Evolutionary conservation across 2,329 filamentous ascomycete genomes (phyloP), one percentile per base, ranked within the genome.

Genomic region (Orbilia blumenaviensis): DNA sequence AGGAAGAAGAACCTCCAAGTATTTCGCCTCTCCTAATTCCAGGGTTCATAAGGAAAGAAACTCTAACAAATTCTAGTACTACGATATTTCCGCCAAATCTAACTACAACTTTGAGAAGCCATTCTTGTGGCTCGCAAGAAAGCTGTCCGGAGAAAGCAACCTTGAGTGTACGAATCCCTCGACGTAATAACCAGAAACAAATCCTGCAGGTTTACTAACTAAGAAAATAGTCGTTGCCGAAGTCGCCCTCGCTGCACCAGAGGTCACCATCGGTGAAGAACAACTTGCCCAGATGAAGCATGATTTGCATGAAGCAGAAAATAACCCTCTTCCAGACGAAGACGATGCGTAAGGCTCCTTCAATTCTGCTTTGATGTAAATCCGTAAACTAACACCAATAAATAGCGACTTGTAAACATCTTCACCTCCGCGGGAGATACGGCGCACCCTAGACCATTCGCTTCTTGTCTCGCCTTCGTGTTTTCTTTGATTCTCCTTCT

Each of bases 61-160:
- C n/a, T 38, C 58, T 71, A 62, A 62, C 34, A 16, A 9, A 8
- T 36, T 16, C 38, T 50, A 77, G 87, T 99, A 98, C 90, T 99
- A 99, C 89, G 95, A 98, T 82, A 98, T 98, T 84, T 97, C 93
- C 44, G 95, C 95, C 86, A 99, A 98, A 89, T 97, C 94, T 83
- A 98, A 98, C 89, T 98, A 99, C 88, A 98, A 98, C 90, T 98
- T 98, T 85, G 94, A 98, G 91, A 99, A 98, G 90, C 94, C 94
- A 79, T 98, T 99, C 92, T 91, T 98, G 82, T 98, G 95, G 95
- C 91, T 99, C 82, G 94, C 94, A 81, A 91, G 95, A 85, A 99
- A 99, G 90, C 90, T 99, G 74, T 94, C 97, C 81, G 95, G 94
- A 85, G 98, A 98, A 89, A 88, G 92, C 82, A 85, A 86, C 82